Conservation (phyloP, 345 rosid species). For the Nephelium lappaceum region DNA sequence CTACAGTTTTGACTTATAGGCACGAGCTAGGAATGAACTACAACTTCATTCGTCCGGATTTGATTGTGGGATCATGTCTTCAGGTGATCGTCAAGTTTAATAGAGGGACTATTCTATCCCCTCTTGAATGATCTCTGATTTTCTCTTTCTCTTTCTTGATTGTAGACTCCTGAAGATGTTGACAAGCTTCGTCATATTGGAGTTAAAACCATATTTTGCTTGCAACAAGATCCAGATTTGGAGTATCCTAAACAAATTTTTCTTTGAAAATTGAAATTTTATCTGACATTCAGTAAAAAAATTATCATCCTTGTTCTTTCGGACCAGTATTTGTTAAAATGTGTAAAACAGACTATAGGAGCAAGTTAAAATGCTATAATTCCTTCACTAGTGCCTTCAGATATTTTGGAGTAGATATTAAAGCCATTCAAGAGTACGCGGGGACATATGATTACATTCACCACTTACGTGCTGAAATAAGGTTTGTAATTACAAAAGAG, state of each 20-base stretch:
- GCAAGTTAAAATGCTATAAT: not conserved
- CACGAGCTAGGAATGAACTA: slow-evolving; percentile 96
- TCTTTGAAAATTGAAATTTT: slow-evolving; percentile 12
- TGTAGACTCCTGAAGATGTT: slow-evolving; percentile 79
- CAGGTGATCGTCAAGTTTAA: slow-evolving; percentile 54
- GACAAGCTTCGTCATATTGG: slow-evolving; percentile 84
- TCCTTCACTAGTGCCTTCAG: slow-evolving; percentile 60
- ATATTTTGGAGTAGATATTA: slow-evolving; percentile 90
- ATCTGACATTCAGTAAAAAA: slow-evolving; percentile 9
- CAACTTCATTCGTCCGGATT: slow-evolving; percentile 79
- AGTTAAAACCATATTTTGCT: slow-evolving; percentile 89
- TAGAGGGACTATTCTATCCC: not conserved
- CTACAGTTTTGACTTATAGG: slow-evolving; percentile 89
- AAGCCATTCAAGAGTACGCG: slow-evolving; percentile 73
- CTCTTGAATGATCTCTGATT: not conserved
- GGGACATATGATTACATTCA: slow-evolving; percentile 54
- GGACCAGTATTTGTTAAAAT: slow-evolving; percentile 5
- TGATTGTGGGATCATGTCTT: slow-evolving; percentile 95
- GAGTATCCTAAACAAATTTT: slow-evolving; percentile 64
- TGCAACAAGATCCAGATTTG: slow-evolving; percentile 93
- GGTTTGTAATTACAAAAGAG: slow-evolving; percentile 44
- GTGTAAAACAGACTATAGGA: not conserved
- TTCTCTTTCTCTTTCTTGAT: slow-evolving; percentile 15
- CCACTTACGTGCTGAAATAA: slow-evolving; percentile 85
- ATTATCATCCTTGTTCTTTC: not conserved